phyloP scores from a whole-genome alignment of 1,139 yeast genomes.

The Candida sp. region DNA sequence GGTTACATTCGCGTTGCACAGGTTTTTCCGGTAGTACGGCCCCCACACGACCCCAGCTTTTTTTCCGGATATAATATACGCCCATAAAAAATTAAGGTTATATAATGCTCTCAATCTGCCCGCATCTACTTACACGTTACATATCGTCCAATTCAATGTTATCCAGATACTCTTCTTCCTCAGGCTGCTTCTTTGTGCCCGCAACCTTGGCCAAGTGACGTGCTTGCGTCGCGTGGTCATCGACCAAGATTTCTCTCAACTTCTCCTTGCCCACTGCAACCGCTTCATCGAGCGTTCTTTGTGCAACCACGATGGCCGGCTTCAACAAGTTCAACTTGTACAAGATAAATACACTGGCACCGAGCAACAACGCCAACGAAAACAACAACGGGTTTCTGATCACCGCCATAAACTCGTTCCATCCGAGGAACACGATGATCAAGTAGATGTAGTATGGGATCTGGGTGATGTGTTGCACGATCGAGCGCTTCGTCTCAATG shows the following conservation, averaged over 20 bases:
- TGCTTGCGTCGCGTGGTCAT: conserved; percentile 32
- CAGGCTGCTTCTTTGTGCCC: conserved; percentile 8
- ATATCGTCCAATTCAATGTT: conserved; percentile 20
- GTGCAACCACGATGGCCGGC: conserved; percentile 68
- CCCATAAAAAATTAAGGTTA: too few species aligned
- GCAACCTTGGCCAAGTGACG: conserved; percentile 27
- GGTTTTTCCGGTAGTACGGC: too few species aligned
- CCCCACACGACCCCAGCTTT: too few species aligned
- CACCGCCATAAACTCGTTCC: conserved; percentile 95
- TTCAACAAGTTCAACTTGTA: conserved; percentile 76
- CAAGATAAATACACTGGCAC: conserved; percentile 69
- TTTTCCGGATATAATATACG: too few species aligned
- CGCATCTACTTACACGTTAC: conserved; percentile 6
- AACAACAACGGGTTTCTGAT: conserved; percentile 83
- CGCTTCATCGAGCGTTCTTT: conserved; percentile 62
- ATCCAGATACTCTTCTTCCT: conserved; percentile 12
- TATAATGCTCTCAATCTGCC: too few species aligned
- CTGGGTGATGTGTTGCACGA: conserved; percentile 70
- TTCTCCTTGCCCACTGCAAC: conserved; percentile 60
- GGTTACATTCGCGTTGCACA: too few species aligned
- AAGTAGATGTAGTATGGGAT: conserved; percentile 86
- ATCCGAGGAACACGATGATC: conserved; percentile 77
- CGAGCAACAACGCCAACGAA: conserved; percentile 56
- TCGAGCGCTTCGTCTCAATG: conserved; percentile 83
- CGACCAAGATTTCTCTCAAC: conserved; percentile 52